phyloP scores from a whole-genome alignment of 176 grass and related monocot genomes.

The Bonia amplexicaulis region DNA sequence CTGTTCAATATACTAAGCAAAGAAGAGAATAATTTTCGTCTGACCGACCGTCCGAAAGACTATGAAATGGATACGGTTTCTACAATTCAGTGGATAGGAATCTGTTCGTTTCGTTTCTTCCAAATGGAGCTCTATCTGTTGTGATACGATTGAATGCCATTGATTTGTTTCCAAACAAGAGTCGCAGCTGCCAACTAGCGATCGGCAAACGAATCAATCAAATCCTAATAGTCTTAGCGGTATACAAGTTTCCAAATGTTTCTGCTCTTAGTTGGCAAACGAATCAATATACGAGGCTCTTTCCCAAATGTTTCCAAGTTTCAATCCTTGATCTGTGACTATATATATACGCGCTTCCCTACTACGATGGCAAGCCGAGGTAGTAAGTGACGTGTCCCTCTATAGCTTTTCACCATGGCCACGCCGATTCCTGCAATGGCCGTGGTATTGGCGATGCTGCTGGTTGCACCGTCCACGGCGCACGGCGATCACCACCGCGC shows the following conservation, averaged over 20 bases:
- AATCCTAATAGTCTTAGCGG: neutral
- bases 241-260: no score
- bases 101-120: neutral
- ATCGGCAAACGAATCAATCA: neutral
- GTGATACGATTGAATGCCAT: neutral
- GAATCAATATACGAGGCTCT: neutral
- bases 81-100: no score
- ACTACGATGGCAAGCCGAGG: neutral
- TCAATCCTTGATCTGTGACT: neutral
- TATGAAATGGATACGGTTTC: no score
- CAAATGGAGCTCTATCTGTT: neutral
- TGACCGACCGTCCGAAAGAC: no score
- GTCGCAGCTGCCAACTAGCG: neutral
- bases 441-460: neutral
- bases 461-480: neutral
- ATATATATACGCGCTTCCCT: constrained; percentile 13
- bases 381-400: neutral
- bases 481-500: neutral
- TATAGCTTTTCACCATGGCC: constrained; percentile 8
- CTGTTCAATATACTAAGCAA: no score
- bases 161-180: neutral
- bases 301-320: neutral
- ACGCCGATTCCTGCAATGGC: neutral
- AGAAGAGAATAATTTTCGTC: no score
- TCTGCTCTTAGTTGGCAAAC: no score